These are phyloP conservation scores for Hypomontagnella submonticulosa DNA, from an alignment of 495 filamentous ascomycete species.

Conservation along the genomic window DNA sequence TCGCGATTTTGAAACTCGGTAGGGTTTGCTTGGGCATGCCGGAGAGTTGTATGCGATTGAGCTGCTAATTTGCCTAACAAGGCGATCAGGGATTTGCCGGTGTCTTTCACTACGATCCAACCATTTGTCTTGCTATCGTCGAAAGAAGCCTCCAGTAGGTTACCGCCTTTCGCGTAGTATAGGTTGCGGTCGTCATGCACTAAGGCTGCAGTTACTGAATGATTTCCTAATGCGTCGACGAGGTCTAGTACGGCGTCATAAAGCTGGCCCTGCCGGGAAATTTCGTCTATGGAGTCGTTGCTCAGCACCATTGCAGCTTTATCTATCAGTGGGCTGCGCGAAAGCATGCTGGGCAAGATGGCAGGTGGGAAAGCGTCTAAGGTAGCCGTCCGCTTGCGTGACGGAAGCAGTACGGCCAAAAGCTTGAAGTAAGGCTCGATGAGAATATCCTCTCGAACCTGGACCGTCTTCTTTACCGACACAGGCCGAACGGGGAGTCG, in stretches of 20 bases:
- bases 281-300: slow-evolving; percentile 48
- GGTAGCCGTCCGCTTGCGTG: background rate
- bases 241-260: slow-evolving; percentile 48
- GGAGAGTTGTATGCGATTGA: slow-evolving; percentile 28
- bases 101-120: slow-evolving; percentile 23
- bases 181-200: slow-evolving; percentile 36
- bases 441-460: background rate
- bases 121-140: background rate
- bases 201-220: slow-evolving; percentile 28
- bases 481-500: background rate
- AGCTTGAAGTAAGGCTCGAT: slow-evolving; percentile 25
- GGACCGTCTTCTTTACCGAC: background rate
- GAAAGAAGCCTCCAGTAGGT: slow-evolving; percentile 19
- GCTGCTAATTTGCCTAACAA: slow-evolving; percentile 24
- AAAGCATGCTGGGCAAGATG: slow-evolving; percentile 41
- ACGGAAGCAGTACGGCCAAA: slow-evolving; percentile 27
- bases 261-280: slow-evolving; percentile 20
- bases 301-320: slow-evolving; percentile 45
- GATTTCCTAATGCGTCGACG: slow-evolving; percentile 35
- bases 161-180: slow-evolving; percentile 30
- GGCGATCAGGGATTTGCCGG: slow-evolving; percentile 26
- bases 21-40: slow-evolving; percentile 17
- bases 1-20: slow-evolving; percentile 27
- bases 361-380: slow-evolving; percentile 37
- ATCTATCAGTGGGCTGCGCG: slow-evolving; percentile 49